Evolutionary conservation across 306 rosid species (phyloP), one percentile per base, ranked within the genome.

Genomic region (Vicia faba): DNA sequence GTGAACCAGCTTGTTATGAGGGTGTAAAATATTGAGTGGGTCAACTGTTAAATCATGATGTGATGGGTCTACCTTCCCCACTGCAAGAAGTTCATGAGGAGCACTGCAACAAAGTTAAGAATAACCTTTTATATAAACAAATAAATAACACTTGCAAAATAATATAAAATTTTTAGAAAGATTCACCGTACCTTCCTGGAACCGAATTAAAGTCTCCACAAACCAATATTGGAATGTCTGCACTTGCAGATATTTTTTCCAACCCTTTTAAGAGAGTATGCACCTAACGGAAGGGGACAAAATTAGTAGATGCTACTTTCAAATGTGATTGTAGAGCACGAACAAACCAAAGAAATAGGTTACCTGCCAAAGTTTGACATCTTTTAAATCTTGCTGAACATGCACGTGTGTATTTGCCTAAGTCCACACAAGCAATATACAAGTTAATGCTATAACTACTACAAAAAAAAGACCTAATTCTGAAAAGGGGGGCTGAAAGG

Each of bases 281-380:
- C 75, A 90, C 97, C 99, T 93, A 66, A 61, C 20, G 68, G 68
- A 15, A 56, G 66, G 43, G 28, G 54, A 56, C 61, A 73, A 75
- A 61, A 36, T 76, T 51, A 43, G 29, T 71, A 82, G 53, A 71
- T 8, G 2, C 15, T 33, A 64, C 14, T 33, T 6, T 19, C n/a
- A 29, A 46, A 61, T 61, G 31, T 66, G 8, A 63, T 39, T 19
- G 15, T 11, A 20, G 19, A 20, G 31, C 2, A 59, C 49, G 64
- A 72, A 71, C 33, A 55, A 75, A 23, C 41, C 53, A 58, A 77
- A 14, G 45, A 60, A 70, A 29, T 16, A 41, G 66, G 23, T 76
- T 80, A 93, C 99, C 95, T 93, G 99, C 99, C 99, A 93, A 69
- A 93, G 95, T 81, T 86, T 93, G 71, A 93, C 99, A 70, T 93